Evolutionary conservation across 2,329 filamentous ascomycete species (phyloP), one percentile per base, ranked within the genome.

Genomic region (Neonectria ditissima): DNA sequence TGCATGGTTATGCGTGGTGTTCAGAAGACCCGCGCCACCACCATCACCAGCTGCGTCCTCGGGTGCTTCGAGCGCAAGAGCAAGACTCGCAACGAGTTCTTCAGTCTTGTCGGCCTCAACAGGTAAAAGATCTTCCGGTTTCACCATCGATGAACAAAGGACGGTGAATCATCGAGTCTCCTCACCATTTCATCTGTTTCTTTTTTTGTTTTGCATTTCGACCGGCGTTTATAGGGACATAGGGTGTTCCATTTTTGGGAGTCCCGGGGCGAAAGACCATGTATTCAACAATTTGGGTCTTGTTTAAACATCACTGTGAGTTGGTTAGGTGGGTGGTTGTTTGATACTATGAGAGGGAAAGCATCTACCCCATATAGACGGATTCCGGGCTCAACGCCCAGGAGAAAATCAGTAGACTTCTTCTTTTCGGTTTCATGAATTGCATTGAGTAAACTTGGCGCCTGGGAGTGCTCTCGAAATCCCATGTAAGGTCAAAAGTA

Each of bases 1-100:
- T 99, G 96, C 84, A 99, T 98, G 95, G 94, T 97, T 16, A 98
- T 97, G 94, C 89, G 96, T 50, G 96, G 96, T n/a, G 95, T 99
- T 10, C 89, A 97, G 77, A 97, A 99, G 84, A 94, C 93, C 0
- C 88, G 86, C 43, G 90, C 92, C 54, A 91, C 88, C 18, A 98
- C 96, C 7, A 96, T 97, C 39, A 99, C 96, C 18, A 97, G 94
- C 82, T 98, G 95, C 78, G 97, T 99, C 81, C 87, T 98, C n/a
- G 96, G 96, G 41, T 94, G 94, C 74, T 97, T 99, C 85, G 91
- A 97, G 76, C 91, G 90, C 65, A 93, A 92, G 73, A 93, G 93
- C 65, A 97, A 97, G 85, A 97, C 95, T 11, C 86, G 96, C 73
- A 97, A 97, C 77, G 96, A 99, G 80, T 99, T 99, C 75, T 81